Percentiles rank a stretch among this genome's conserved stretches.
Conservation (phyloP, 257 asterid genomes). For the Ballota nigra region DNA sequence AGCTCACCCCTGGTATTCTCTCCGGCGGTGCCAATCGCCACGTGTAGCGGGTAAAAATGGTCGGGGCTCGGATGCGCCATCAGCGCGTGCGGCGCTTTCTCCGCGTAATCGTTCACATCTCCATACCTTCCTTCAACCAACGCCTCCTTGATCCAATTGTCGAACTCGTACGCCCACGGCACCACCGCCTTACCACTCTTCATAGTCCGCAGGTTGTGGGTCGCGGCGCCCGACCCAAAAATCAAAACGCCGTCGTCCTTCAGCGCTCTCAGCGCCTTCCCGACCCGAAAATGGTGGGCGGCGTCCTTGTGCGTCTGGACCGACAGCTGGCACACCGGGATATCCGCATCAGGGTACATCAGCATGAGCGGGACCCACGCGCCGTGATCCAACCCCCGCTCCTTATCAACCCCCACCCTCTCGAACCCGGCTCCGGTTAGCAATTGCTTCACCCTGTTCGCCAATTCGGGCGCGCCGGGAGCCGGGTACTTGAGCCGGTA, state of each 20-base stretch:
- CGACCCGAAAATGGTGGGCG: constrained; percentile 43
- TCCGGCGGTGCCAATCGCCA: constrained; percentile 68
- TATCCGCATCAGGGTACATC: constrained; percentile 62
- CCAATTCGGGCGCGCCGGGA: constrained; percentile 44
- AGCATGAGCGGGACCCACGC: too few species aligned
- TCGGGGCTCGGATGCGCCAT: constrained; percentile 55
- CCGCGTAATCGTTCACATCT: constrained; percentile 45
- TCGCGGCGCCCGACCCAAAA: constrained; percentile 48
- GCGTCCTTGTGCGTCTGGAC: constrained; percentile 52
- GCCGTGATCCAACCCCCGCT: constrained; percentile 64
- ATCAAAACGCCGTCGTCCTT: constrained; percentile 51
- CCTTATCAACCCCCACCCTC: constrained; percentile 37
- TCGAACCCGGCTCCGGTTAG: constrained; percentile 37
- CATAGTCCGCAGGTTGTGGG: constrained; percentile 46
- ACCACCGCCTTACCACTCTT: constrained; percentile 27
- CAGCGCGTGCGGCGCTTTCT: constrained; percentile 50
- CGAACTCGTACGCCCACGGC: constrained; percentile 50
- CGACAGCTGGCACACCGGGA: constrained; percentile 59
- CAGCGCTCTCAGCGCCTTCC: constrained; percentile 42
- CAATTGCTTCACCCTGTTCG: constrained; percentile 33
- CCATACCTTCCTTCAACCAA: constrained; percentile 43
- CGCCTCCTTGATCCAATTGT: constrained; percentile 44
- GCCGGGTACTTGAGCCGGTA: constrained; percentile 51
- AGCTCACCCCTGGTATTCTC: constrained; percentile 45
- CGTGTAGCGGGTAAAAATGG: constrained; percentile 62